phyloP scores from a whole-genome alignment of 225 moss, liverwort and hornwort species.

The Thuidium tamariscinum region DNA sequence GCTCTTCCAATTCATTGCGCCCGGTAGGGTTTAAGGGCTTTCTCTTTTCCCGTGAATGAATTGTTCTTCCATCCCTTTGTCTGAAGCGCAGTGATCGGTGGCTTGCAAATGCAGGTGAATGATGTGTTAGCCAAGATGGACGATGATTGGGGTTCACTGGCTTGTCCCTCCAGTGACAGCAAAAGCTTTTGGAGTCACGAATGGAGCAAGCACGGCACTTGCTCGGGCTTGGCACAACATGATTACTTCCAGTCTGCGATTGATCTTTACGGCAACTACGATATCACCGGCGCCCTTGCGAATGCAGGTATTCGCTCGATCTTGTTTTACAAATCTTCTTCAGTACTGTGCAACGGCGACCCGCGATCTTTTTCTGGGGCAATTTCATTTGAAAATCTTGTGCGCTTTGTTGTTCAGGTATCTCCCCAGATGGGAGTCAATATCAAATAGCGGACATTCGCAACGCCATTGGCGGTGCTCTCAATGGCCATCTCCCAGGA shows the following conservation, averaged over 20 bases:
- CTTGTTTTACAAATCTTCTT: background rate
- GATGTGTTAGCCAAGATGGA: conserved; percentile 44
- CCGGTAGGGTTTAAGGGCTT: background rate
- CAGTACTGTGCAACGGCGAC: background rate
- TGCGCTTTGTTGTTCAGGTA: conserved; percentile 30
- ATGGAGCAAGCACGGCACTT: conserved; percentile 92
- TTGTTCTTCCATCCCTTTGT: background rate
- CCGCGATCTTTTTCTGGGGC: background rate
- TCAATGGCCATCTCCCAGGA: conserved; percentile 55
- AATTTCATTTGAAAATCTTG: background rate
- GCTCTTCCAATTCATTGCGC: background rate
- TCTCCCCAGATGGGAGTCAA: conserved; percentile 26
- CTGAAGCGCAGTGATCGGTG: background rate
- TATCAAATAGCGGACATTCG: conserved; percentile 38
- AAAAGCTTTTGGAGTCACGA: conserved; percentile 66
- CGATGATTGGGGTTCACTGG: conserved; percentile 60
- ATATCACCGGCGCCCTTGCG: conserved; percentile 42
- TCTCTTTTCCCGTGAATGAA: background rate
- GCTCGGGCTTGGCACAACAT: conserved; percentile 54
- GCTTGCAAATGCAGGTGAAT: conserved; percentile 21
- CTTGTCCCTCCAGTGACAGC: conserved; percentile 71
- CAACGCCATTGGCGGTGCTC: conserved; percentile 14
- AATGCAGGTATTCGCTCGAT: conserved; percentile 34
- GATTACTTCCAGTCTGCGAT: conserved; percentile 48
- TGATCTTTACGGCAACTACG: conserved; percentile 23